Evolutionary conservation across 2,329 filamentous ascomycete genomes (phyloP).

Genomic region (Aspergillus hortae): DNA sequence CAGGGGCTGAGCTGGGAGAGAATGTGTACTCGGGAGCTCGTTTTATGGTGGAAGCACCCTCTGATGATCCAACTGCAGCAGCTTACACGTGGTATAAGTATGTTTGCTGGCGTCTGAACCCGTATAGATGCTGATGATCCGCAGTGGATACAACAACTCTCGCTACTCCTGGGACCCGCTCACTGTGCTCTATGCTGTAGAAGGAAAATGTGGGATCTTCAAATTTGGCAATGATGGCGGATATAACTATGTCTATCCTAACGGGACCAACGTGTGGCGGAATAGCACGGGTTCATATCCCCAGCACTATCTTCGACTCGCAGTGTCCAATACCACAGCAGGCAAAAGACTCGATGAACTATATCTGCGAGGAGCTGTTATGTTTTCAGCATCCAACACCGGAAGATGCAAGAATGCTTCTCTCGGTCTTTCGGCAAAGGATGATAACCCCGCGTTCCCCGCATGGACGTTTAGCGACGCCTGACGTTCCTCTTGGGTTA

Average conservation of each 20-base stretch:
- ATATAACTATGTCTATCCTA: conserved; percentile 2
- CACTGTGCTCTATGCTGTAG: conserved; percentile 5
- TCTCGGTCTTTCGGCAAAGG: background rate
- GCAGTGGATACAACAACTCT: conserved; percentile 5
- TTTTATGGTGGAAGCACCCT: background rate
- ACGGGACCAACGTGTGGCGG: conserved; percentile 7
- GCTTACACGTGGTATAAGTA: conserved; percentile 10
- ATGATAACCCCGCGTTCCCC: background rate
- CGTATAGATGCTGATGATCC: background rate
- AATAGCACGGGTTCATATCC: no score
- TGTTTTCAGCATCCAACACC: no score
- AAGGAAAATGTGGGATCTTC: conserved; percentile 2
- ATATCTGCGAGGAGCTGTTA: no score
- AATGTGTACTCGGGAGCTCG: conserved; percentile 3
- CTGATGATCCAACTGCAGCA: conserved; percentile 1
- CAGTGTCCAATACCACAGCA: no score
- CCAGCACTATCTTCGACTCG: no score
- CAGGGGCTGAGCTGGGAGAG: conserved; percentile 3
- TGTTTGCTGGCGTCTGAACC: background rate
- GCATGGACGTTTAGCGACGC: background rate
- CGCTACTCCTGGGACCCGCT: conserved; percentile 6
- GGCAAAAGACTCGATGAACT: no score
- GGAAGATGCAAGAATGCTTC: no score
- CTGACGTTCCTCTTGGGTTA: background rate
- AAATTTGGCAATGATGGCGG: background rate